These are phyloP conservation scores for Diutina ranongensis DNA, from an alignment of 1,139 yeast species.

Conservation along the genomic window DNA sequence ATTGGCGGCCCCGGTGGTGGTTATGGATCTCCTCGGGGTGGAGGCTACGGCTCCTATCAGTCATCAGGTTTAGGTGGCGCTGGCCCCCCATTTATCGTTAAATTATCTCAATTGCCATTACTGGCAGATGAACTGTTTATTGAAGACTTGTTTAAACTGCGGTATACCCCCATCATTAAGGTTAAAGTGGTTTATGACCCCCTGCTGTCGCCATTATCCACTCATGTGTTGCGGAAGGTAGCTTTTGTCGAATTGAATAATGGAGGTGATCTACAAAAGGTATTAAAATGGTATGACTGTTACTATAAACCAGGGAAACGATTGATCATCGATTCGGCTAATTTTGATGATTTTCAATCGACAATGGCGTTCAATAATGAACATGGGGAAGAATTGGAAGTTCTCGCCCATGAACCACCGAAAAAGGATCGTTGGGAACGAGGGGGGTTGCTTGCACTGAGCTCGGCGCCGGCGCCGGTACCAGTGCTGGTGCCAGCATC, in stretches of 20 bases:
- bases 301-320: conserved; percentile 29
- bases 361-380: conserved; percentile 32
- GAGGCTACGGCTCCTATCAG: not conserved
- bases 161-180: conserved; percentile 29
- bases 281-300: conserved; percentile 34
- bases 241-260: conserved; percentile 49
- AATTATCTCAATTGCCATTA: conserved; percentile 10
- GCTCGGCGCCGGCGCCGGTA: not conserved
- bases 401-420: not conserved
- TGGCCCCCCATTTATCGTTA: conserved; percentile 5
- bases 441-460: not conserved
- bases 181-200: conserved; percentile 35
- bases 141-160: conserved; percentile 31
- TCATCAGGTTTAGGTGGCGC: not conserved
- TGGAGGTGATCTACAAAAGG: conserved; percentile 34
- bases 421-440: not conserved
- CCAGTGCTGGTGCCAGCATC: not conserved
- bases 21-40: not conserved
- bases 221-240: conserved; percentile 35
- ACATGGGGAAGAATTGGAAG: conserved; percentile 17
- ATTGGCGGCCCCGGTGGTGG: conserved; percentile 1
- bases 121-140: conserved; percentile 27
- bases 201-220: conserved; percentile 26
- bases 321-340: conserved; percentile 33
- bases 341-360: conserved; percentile 35